Percentiles rank a stretch among this genome's conserved stretches.
Evolutionary conservation across 257 asterid species (phyloP).

Genomic region (Vinca minor): DNA sequence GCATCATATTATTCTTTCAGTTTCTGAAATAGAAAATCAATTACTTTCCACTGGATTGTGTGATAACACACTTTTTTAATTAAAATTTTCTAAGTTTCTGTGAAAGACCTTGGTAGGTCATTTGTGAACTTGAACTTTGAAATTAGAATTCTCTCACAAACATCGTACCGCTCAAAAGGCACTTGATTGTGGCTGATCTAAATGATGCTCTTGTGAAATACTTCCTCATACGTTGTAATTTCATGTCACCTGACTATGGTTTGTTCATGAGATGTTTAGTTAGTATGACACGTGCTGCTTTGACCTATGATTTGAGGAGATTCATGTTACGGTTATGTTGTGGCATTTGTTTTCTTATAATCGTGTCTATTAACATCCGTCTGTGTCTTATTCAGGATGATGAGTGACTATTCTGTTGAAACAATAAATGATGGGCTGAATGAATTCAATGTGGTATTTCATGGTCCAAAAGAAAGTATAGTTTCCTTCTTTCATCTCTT

Average conservation of each 20-base stretch:
- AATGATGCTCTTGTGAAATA: not conserved
- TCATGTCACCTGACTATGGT: not conserved
- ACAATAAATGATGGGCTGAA: constrained; percentile 73
- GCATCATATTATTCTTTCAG: not conserved
- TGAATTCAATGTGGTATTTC: constrained; percentile 79
- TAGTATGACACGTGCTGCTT: not conserved
- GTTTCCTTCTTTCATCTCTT: not conserved
- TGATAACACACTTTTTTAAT: not conserved
- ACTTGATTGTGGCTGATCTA: not conserved
- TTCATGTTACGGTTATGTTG: not conserved
- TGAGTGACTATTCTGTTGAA: constrained; percentile 85
- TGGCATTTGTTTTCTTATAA: not conserved
- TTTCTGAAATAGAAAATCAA: not conserved
- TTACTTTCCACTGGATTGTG: not conserved
- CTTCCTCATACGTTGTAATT: not conserved
- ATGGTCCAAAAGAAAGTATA: constrained; percentile 95
- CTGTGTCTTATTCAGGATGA: constrained; percentile 57
- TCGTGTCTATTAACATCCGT: not conserved
- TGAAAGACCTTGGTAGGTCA: not conserved
- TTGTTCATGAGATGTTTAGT: not conserved
- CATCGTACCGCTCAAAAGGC: not conserved
- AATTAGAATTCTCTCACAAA: not conserved
- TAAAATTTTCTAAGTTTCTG: not conserved
- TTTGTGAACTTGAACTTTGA: not conserved
- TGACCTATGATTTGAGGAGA: not conserved